A percentile compares a stretch with the other conserved stretches of the same genome.
Conservation (phyloP, 805 yeast species). For the Kodamaea kakaduensis region DNA sequence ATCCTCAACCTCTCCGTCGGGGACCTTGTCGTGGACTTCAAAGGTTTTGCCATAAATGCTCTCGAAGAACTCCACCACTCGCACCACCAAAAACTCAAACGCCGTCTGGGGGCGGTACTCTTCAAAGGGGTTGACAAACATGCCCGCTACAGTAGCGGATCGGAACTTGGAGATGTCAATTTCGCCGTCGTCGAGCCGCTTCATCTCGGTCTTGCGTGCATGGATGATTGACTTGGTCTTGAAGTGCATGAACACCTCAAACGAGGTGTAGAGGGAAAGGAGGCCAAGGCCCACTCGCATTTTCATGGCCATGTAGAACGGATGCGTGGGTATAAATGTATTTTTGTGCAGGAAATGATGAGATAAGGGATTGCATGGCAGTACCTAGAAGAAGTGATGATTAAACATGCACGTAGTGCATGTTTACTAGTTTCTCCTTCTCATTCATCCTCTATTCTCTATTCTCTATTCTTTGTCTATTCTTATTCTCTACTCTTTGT, state of each 20-base stretch:
- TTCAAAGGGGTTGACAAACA: constrained; percentile 85
- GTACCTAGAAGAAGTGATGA: constrained; percentile 1
- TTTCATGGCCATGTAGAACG: constrained; percentile 30
- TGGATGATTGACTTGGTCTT: constrained; percentile 53
- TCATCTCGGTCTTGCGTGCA: constrained; percentile 31
- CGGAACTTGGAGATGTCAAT: constrained; percentile 22
- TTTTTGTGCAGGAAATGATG: constrained; percentile 1
- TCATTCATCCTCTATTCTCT: not conserved
- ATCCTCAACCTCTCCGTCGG: constrained; percentile 53
- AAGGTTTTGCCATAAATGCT: constrained; percentile 38
- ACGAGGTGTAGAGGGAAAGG: constrained; percentile 56
- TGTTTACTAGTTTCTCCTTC: not conserved
- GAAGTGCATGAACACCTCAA: constrained; percentile 57
- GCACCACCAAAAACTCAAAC: constrained; percentile 74
- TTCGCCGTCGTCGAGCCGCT: constrained; percentile 7
- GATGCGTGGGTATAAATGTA: constrained; percentile 2
- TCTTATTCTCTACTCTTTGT: too few relatives aligned
- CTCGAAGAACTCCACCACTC: constrained; percentile 69
- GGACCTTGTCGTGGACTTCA: constrained; percentile 39
- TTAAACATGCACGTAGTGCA: not conserved
- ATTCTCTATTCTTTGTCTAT: too few relatives aligned
- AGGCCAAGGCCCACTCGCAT: constrained; percentile 34
- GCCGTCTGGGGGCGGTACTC: constrained; percentile 89
- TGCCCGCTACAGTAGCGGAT: constrained; percentile 55
- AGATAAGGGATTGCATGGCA: constrained; percentile 1